Conservation (phyloP, 202 grass and related monocot species). For the Alloteropsis angusta region DNA sequence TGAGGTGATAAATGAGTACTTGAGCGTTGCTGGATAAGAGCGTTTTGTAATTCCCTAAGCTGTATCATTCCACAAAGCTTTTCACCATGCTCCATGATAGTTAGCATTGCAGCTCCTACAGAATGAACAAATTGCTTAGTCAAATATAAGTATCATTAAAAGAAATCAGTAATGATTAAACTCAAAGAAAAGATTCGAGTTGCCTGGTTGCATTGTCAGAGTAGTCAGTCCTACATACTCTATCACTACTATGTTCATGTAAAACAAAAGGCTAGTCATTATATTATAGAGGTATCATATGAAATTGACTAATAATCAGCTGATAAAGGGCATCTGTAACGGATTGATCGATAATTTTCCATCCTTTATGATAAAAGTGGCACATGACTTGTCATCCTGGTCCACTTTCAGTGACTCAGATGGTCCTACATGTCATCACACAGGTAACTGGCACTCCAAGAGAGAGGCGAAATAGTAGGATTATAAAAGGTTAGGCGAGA, state of each 20-base stretch:
- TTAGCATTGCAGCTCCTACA: conserved; percentile 71
- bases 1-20: conserved; percentile 37
- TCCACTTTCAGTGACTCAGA: neutral
- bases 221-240: neutral
- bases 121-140: conserved; percentile 7
- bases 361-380: neutral
- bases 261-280: neutral
- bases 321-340: neutral
- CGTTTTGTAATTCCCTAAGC: conserved; percentile 83
- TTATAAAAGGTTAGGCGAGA: neutral
- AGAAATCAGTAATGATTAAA: neutral
- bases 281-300: neutral
- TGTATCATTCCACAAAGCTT: conserved; percentile 86
- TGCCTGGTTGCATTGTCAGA: neutral
- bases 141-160: conserved; percentile 1
- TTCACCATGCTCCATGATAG: conserved; percentile 96
- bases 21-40: conserved; percentile 54
- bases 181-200: neutral
- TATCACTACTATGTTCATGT: neutral
- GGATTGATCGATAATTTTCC: neutral
- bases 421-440: neutral
- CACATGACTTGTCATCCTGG: neutral
- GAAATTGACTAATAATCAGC: conserved; percentile 4
- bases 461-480: neutral
- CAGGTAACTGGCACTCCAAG: neutral